Evolutionary conservation across 352 stramenopile species (phyloP).

Genomic region (Chloridella minuta): DNA sequence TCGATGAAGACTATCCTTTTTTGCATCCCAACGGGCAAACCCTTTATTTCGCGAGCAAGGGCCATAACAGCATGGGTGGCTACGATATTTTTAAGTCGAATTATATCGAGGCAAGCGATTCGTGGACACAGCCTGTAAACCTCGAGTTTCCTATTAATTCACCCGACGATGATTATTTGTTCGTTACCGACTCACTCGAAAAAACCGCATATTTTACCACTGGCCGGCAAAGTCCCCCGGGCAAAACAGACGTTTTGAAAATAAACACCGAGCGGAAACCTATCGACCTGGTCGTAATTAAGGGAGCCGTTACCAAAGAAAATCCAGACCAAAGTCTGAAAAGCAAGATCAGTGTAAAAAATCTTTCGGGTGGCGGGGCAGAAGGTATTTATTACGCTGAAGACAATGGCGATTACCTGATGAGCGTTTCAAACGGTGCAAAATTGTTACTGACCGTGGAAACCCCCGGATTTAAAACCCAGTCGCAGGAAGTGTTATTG

Average conservation of each 20-base stretch:
- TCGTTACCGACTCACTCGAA: neutral
- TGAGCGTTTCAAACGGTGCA: neutral
- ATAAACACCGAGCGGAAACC: neutral
- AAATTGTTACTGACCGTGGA: neutral
- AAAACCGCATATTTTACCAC: neutral
- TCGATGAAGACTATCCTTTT: slow-evolving; percentile 1
- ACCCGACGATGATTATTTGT: neutral
- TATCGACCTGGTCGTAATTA: neutral
- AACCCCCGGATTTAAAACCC: neutral
- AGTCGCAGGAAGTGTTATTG: neutral
- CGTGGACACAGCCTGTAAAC: neutral
- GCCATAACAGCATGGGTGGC: neutral
- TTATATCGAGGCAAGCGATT: neutral
- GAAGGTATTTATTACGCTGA: neutral
- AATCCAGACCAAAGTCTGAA: neutral
- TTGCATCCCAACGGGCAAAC: neutral
- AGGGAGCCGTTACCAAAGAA: neutral
- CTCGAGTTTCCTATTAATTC: neutral
- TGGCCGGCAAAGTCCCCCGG: neutral
- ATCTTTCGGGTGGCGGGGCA: neutral
- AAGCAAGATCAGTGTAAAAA: neutral
- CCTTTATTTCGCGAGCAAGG: neutral
- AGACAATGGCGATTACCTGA: neutral
- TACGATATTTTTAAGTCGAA: neutral
- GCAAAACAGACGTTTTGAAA: neutral